phyloP scores from a whole-genome alignment of 805 yeast genomes.

The Schizosaccharomyces octosporus region DNA sequence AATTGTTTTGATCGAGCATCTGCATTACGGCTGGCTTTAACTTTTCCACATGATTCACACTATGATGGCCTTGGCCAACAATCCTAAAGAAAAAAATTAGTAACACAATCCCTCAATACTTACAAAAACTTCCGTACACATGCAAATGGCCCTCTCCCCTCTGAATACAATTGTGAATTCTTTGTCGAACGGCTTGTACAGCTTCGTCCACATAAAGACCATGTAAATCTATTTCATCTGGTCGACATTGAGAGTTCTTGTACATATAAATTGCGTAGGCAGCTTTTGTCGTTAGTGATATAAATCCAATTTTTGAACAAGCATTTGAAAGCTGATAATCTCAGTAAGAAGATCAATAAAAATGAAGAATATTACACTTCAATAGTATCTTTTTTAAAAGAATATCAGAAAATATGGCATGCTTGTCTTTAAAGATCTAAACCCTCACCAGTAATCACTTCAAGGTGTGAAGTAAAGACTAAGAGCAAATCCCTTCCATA shows the following conservation, averaged over 20 bases:
- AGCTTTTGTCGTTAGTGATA: conserved; percentile 20
- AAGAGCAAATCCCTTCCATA: neutral
- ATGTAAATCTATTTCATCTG: conserved; percentile 76
- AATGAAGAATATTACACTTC: no score
- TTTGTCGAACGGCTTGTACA: conserved; percentile 41
- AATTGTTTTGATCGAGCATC: neutral
- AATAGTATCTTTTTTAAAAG: no score
- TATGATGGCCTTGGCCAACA: conserved; percentile 2
- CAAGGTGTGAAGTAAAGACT: neutral
- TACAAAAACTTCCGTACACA: conserved; percentile 16
- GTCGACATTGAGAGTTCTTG: conserved; percentile 66
- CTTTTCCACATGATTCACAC: conserved; percentile 1
- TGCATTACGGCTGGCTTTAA: neutral
- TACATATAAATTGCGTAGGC: conserved; percentile 65
- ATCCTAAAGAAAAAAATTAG: neutral
- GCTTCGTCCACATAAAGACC: conserved; percentile 84
- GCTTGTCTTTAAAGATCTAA: no score
- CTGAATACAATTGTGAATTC: conserved; percentile 39
- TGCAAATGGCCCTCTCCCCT: conserved; percentile 36
- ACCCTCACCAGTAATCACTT: no score
- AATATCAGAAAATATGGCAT: no score
- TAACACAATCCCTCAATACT: neutral
- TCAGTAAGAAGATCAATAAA: no score
- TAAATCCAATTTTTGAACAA: neutral
- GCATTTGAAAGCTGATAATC: neutral